phyloP scores from a whole-genome alignment of 2,329 filamentous ascomycete species.

The Penicillium psychrosexuale region DNA sequence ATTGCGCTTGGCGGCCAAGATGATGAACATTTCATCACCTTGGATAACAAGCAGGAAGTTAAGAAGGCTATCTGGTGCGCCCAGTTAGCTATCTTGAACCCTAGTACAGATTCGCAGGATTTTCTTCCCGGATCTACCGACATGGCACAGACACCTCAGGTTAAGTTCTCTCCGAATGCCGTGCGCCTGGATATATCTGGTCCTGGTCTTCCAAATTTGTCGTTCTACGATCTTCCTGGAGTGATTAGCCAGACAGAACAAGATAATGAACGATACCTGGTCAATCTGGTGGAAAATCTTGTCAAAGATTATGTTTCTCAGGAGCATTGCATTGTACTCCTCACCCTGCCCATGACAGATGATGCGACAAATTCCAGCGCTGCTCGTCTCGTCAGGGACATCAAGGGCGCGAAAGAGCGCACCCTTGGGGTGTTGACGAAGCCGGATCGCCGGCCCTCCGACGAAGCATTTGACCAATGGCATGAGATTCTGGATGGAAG shows the following conservation, averaged over 20 bases:
- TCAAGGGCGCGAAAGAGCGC: constrained; percentile 53
- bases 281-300: constrained; percentile 68
- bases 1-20: constrained; percentile 43
- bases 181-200: constrained; percentile 73
- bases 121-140: constrained; percentile 52
- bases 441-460: constrained; percentile 65
- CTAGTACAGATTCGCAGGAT: constrained; percentile 50
- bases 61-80: constrained; percentile 69
- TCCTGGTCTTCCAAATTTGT: constrained; percentile 67
- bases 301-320: constrained; percentile 68
- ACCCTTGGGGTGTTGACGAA: constrained; percentile 81
- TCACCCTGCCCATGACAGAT: constrained; percentile 72
- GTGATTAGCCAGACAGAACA: constrained; percentile 69
- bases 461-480: constrained; percentile 57
- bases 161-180: constrained; percentile 78
- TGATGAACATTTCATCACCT: constrained; percentile 59
- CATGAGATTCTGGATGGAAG: constrained; percentile 60
- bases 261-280: constrained; percentile 64
- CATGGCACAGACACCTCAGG: constrained; percentile 37
- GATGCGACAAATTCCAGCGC: constrained; percentile 75
- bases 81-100: constrained; percentile 74
- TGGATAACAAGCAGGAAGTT: constrained; percentile 61
- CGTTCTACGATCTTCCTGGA: constrained; percentile 82
- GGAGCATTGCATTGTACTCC: constrained; percentile 69
- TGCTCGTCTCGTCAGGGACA: constrained; percentile 59